phyloP scores from a whole-genome alignment of 1,139 yeast species.

The Zygosaccharomyces sapae region DNA sequence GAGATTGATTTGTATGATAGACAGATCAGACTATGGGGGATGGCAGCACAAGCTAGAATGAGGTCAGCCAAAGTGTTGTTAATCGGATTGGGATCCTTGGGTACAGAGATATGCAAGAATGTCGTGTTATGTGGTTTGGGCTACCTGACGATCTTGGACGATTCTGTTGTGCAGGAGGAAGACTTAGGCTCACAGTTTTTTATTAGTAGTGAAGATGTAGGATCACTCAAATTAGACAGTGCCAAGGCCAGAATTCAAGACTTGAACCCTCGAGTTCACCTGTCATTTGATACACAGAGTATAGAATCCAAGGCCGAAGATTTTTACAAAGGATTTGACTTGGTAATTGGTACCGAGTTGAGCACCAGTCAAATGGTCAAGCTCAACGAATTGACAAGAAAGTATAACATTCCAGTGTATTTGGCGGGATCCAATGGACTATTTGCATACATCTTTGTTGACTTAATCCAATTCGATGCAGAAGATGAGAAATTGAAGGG shows the following conservation, averaged over 20 bases:
- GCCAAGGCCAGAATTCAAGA: conserved; percentile 56
- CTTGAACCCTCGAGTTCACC: conserved; percentile 71
- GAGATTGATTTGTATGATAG: conserved; percentile 92
- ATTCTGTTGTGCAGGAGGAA: conserved; percentile 48
- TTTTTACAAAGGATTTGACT: conserved; percentile 58
- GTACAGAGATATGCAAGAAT: conserved; percentile 79
- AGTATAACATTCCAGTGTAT: conserved; percentile 59
- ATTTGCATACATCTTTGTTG: conserved; percentile 78
- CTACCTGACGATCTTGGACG: conserved; percentile 65
- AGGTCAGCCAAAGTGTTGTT: conserved; percentile 68
- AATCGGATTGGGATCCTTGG: conserved; percentile 65
- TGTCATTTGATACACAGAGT: conserved; percentile 40
- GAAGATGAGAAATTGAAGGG: conserved; percentile 50
- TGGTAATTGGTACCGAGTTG: conserved; percentile 74
- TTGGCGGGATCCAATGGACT: conserved; percentile 70
- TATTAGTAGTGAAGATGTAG: conserved; percentile 55
- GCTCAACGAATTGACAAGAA: conserved; percentile 55
- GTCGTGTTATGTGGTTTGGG: conserved; percentile 88
- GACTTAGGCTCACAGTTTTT: conserved; percentile 81
- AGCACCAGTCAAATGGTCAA: conserved; percentile 38
- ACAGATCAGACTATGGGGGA: conserved; percentile 94
- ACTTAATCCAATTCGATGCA: conserved; percentile 59
- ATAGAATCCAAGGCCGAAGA: conserved; percentile 37
- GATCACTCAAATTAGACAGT: conserved; percentile 51
- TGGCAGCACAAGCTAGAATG: conserved; percentile 83